phyloP scores from a whole-genome alignment of 352 stramenopile species.

The Pythium pyrilobum region DNA sequence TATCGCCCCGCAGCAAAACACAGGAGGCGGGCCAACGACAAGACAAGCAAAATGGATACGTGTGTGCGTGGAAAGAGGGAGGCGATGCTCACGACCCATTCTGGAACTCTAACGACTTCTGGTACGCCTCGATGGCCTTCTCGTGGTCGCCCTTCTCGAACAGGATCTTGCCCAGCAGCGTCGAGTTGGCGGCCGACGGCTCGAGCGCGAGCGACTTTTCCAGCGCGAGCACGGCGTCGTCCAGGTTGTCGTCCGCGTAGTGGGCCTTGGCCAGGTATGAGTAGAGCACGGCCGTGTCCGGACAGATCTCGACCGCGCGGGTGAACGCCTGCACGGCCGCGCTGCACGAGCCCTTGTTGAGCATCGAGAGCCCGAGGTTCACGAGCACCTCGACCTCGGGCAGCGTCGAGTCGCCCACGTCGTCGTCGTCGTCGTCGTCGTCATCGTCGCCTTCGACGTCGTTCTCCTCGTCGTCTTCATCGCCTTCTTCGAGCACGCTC shows the following conservation, averaged over 20 bases:
- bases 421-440: conserved; percentile 42
- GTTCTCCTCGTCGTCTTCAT: conserved; percentile 12
- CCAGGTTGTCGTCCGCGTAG: conserved; percentile 81
- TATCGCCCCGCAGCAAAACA: too few relatives aligned
- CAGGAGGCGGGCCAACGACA: too few relatives aligned
- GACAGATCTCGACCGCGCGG: conserved; percentile 78
- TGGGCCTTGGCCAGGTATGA: conserved; percentile 76
- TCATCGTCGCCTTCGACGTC: conserved; percentile 2
- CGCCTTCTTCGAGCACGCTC: conserved; percentile 15
- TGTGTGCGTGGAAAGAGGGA: not conserved
- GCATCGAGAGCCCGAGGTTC: conserved; percentile 74
- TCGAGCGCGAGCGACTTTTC: conserved; percentile 62
- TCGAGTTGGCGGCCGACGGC: conserved; percentile 78
- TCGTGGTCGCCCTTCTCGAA: conserved; percentile 87
- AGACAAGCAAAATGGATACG: too few relatives aligned
- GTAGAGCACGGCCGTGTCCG: conserved; percentile 64
- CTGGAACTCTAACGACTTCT: conserved; percentile 61
- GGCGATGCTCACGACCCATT: conserved; percentile 2
- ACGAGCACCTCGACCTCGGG: conserved; percentile 83
- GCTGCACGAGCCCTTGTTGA: conserved; percentile 73
- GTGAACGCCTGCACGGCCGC: conserved; percentile 78
- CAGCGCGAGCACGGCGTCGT: conserved; percentile 64
- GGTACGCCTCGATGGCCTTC: conserved; percentile 80
- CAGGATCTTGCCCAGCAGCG: conserved; percentile 79
- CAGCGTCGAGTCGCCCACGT: conserved; percentile 53